Evolutionary conservation across 805 yeast genomes (phyloP).

Genomic region (Monosporozyma aquatica): DNA sequence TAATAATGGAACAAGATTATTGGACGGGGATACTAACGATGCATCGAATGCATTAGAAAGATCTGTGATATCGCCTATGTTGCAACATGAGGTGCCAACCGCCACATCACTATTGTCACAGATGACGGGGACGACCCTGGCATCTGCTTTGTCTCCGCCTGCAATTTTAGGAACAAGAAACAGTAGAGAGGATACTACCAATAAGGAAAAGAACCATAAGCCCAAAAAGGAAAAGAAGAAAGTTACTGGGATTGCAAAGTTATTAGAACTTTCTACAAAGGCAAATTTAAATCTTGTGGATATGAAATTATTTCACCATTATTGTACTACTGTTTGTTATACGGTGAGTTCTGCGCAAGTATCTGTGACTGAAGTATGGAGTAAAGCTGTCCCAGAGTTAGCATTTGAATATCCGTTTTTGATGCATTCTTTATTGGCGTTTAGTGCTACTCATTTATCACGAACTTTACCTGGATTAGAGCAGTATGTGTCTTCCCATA

Average conservation of each 20-base stretch:
- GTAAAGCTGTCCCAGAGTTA: constrained; percentile 73
- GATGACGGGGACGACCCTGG: constrained; percentile 2
- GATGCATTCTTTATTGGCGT: constrained; percentile 86
- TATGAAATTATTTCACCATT: constrained; percentile 76
- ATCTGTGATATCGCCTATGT: not conserved
- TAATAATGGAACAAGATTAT: not conserved
- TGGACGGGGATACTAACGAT: not conserved
- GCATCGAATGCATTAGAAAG: not conserved
- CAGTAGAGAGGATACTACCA: constrained; percentile 4
- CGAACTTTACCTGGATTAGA: constrained; percentile 68
- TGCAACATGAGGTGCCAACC: not conserved
- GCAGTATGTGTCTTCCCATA: constrained; percentile 72
- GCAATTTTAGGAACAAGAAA: constrained; percentile 13
- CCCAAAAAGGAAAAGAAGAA: not conserved
- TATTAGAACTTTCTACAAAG: constrained; percentile 21
- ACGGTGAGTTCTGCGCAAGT: constrained; percentile 89
- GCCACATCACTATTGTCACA: constrained; percentile 7
- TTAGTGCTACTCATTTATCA: constrained; percentile 85
- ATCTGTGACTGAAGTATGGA: constrained; percentile 74
- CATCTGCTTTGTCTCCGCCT: constrained; percentile 1
- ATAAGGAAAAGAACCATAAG: not conserved
- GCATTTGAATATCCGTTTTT: constrained; percentile 83
- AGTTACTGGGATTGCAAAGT: constrained; percentile 11
- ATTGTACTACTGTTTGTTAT: constrained; percentile 72
- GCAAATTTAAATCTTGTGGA: constrained; percentile 59